Conservation (phyloP, 495 filamentous ascomycete genomes). For the Viridothelium virens region DNA sequence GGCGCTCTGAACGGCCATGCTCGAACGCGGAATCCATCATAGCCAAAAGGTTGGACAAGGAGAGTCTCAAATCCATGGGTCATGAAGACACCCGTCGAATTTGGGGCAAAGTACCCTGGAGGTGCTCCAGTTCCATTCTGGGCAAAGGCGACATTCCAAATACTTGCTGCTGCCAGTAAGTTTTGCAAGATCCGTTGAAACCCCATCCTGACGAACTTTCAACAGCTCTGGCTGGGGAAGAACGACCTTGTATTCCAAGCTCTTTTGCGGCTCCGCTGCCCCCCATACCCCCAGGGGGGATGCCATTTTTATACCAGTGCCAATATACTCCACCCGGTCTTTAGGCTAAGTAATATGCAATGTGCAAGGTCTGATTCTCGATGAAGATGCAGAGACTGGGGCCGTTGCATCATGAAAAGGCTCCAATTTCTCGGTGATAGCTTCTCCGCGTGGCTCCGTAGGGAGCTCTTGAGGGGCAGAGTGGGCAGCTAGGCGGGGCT, state of each 20-base stretch:
- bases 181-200: neutral
- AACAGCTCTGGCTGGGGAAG: neutral
- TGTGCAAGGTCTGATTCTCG: neutral
- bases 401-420: neutral
- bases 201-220: neutral
- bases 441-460: slow-evolving; percentile 9
- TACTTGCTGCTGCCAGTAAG: neutral
- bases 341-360: slow-evolving; percentile 11
- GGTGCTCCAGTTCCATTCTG: slow-evolving; percentile 6
- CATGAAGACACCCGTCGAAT: slow-evolving; percentile 16
- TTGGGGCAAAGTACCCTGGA: slow-evolving; percentile 10
- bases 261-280: neutral
- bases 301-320: neutral
- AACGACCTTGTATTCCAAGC: neutral
- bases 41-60: slow-evolving; percentile 17
- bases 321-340: neutral
- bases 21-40: slow-evolving; percentile 21
- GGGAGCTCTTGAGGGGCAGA: neutral
- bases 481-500: neutral
- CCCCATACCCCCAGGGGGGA: neutral
- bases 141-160: slow-evolving; percentile 1
- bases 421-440: slow-evolving; percentile 7
- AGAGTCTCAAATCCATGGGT: slow-evolving; percentile 20
- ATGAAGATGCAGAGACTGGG: slow-evolving; percentile 5
- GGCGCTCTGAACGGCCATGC: slow-evolving; percentile 20